Conservation (phyloP, 495 filamentous ascomycete species). For the Penicilliopsis zonata region DNA sequence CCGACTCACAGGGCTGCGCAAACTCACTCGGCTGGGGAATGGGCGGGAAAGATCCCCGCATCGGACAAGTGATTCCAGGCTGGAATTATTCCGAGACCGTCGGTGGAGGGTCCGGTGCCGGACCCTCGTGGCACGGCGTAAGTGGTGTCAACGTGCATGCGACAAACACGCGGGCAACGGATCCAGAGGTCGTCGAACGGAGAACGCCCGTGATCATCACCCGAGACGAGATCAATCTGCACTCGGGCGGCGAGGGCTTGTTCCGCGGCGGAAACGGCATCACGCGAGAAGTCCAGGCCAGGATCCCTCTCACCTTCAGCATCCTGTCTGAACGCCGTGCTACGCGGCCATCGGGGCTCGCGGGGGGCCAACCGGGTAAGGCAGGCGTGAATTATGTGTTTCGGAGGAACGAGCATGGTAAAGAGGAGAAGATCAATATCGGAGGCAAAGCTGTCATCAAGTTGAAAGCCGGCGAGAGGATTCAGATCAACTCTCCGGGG, state of each 20-base stretch:
- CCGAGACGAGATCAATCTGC: conserved; percentile 61
- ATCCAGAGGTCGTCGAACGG: conserved; percentile 81
- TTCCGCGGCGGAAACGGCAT: conserved; percentile 25
- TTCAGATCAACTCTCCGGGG: conserved; percentile 42
- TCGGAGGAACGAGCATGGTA: conserved; percentile 25
- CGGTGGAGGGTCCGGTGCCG: conserved; percentile 77
- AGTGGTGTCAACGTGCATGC: conserved; percentile 86
- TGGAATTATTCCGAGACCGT: conserved; percentile 97
- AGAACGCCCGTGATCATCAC: conserved; percentile 81
- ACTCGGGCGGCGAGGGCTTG: conserved; percentile 28
- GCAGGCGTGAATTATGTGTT: conserved; percentile 75
- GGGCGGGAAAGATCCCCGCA: conserved; percentile 16
- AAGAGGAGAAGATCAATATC: conserved; percentile 54
- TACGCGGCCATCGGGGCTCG: conserved; percentile 68
- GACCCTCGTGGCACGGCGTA: conserved; percentile 68
- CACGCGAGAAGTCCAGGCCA: conserved; percentile 24
- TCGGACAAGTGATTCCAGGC: conserved; percentile 28
- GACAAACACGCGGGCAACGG: conserved; percentile 94
- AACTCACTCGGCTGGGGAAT: conserved; percentile 53
- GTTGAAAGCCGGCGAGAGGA: conserved; percentile 69
- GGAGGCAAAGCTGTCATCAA: conserved; percentile 77
- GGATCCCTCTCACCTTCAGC: conserved; percentile 56
- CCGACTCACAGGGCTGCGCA: conserved; percentile 76
- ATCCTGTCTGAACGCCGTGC: conserved; percentile 73
- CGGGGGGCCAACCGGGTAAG: conserved; percentile 60